Evolutionary conservation across 164 flowering plant genomes (phyloP).

Genomic region (Cinnamomum chago): DNA sequence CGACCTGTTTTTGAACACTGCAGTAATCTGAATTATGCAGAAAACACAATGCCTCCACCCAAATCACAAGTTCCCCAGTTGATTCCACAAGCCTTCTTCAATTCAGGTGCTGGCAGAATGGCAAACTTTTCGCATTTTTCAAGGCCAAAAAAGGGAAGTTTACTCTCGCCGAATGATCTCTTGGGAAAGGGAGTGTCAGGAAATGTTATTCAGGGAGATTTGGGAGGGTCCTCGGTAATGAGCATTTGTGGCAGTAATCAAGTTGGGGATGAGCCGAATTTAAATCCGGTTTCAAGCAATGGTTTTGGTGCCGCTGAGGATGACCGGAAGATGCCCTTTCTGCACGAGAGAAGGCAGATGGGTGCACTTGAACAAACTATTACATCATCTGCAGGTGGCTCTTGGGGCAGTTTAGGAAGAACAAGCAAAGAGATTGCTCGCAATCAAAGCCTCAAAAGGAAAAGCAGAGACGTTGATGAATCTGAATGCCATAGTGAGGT

Average conservation of each 20-base stretch:
- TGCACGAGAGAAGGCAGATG: constrained; percentile 24
- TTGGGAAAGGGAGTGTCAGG: neutral
- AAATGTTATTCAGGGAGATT: constrained; percentile 16
- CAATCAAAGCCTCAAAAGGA: constrained; percentile 39
- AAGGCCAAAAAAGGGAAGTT: constrained; percentile 8
- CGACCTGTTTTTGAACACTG: constrained; percentile 18
- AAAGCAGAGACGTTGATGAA: constrained; percentile 38
- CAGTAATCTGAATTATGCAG: constrained; percentile 7
- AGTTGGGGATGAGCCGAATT: constrained; percentile 32
- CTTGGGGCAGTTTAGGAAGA: constrained; percentile 46
- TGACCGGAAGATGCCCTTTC: constrained; percentile 16
- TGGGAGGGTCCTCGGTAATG: constrained; percentile 39
- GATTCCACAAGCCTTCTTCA: constrained; percentile 7
- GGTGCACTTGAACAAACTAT: constrained; percentile 35
- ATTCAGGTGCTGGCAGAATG: constrained; percentile 3
- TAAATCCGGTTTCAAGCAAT: constrained; percentile 35
- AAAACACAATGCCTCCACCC: constrained; percentile 38
- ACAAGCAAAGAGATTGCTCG: constrained; percentile 29
- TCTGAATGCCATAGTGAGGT: constrained; percentile 48
- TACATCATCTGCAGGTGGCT: constrained; percentile 55
- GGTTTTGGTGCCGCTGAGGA: constrained; percentile 22
- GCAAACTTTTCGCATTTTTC: constrained; percentile 26
- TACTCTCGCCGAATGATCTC: constrained; percentile 14
- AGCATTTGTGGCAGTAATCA: constrained; percentile 66
- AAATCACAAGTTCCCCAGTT: constrained; percentile 19